These are phyloP conservation scores for Eimeria maxima DNA, from an alignment of 169 alveolate genomes.

Conservation along the genomic window DNA sequence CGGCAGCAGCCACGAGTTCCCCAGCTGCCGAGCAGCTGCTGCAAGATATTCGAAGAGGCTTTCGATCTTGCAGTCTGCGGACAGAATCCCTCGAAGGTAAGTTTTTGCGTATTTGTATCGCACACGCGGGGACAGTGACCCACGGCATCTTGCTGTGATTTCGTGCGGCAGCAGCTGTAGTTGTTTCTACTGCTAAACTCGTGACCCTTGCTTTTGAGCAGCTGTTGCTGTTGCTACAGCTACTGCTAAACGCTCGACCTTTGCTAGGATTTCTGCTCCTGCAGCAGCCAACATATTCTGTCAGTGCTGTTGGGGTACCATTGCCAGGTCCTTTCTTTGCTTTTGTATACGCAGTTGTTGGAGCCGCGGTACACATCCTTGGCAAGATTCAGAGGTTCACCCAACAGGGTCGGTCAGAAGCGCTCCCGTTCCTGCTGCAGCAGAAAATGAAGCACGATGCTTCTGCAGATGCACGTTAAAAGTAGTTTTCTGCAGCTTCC, in stretches of 20 bases:
- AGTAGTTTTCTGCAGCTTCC: not conserved
- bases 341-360: constrained; percentile 35
- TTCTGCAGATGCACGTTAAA: too few species aligned
- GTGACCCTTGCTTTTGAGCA: not conserved
- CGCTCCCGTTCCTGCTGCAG: not conserved
- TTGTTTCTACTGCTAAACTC: not conserved
- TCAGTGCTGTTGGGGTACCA: not conserved
- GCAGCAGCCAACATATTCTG: not conserved
- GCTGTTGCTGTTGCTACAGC: not conserved
- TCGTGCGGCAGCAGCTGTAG: not conserved
- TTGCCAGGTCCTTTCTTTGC: not conserved
- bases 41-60: not conserved
- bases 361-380: constrained; percentile 18
- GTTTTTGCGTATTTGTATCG: too few species aligned
- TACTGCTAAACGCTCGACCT: not conserved
- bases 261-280: not conserved
- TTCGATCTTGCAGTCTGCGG: constrained; percentile 36
- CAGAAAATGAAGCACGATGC: not conserved
- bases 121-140: too few species aligned
- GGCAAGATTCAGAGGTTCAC: not conserved
- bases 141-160: not conserved
- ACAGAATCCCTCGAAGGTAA: constrained; percentile 47
- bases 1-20: constrained; percentile 44
- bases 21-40: constrained; percentile 30
- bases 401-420: not conserved